Percentiles rank a stretch among this genome's conserved stretches.
These are phyloP conservation scores for Suzukiozyma palmioleophila DNA, from an alignment of 1,139 yeast species.

Conservation along the genomic window DNA sequence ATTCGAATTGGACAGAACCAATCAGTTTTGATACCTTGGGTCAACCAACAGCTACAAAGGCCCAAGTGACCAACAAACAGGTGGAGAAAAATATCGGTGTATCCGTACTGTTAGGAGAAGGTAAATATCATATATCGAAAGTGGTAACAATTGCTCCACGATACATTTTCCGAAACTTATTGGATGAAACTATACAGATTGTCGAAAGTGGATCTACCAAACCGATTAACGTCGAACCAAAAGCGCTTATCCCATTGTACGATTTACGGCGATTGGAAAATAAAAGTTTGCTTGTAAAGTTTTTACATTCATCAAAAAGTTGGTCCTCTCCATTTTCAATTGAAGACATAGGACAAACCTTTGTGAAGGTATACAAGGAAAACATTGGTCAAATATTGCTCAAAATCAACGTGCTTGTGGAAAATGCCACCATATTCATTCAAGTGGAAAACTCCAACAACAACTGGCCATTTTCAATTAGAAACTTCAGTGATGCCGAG, in stretches of 20 bases:
- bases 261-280: constrained; percentile 45
- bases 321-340: constrained; percentile 91
- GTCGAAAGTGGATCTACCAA: constrained; percentile 67
- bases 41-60: constrained; percentile 62
- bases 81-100: constrained; percentile 76
- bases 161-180: constrained; percentile 64
- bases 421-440: constrained; percentile 76
- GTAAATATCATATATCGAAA: constrained; percentile 72
- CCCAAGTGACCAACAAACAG: constrained; percentile 55
- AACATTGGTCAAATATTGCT: constrained; percentile 64
- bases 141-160: constrained; percentile 81
- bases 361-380: constrained; percentile 62
- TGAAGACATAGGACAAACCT: constrained; percentile 78
- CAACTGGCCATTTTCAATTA: constrained; percentile 88
- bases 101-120: constrained; percentile 79
- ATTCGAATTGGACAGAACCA: constrained; percentile 72
- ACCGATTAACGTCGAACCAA: constrained; percentile 41
- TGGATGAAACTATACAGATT: constrained; percentile 52
- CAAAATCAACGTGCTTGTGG: constrained; percentile 70
- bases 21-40: constrained; percentile 90
- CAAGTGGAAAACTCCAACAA: constrained; percentile 69
- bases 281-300: constrained; percentile 57
- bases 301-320: constrained; percentile 51
- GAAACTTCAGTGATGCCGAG: constrained; percentile 83
- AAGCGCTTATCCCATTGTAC: constrained; percentile 59